phyloP scores from a whole-genome alignment of 179 eudicot genomes.

The Heliamphora pulchella region DNA sequence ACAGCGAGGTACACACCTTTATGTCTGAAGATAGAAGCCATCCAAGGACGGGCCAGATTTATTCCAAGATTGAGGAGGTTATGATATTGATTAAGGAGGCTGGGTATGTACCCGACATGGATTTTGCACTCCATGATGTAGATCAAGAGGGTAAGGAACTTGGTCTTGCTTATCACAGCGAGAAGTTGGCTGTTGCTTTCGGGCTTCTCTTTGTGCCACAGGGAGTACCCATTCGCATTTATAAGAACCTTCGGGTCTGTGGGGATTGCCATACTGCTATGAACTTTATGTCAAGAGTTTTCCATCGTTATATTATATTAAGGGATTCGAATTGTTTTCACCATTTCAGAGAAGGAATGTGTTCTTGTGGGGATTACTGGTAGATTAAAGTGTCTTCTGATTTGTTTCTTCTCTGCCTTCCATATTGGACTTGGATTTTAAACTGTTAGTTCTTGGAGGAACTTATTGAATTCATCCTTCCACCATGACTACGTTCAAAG shows the following conservation, averaged over 20 bases:
- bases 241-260: slow-evolving; percentile 67
- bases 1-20: slow-evolving; percentile 52
- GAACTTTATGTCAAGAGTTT: slow-evolving; percentile 56
- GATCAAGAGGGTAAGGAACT: slow-evolving; percentile 57
- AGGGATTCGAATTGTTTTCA: slow-evolving; percentile 81
- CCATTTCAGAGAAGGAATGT: slow-evolving; percentile 54
- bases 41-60: slow-evolving; percentile 33
- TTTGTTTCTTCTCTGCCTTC: neutral
- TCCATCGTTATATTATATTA: slow-evolving; percentile 40
- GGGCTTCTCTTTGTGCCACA: slow-evolving; percentile 50
- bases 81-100: slow-evolving; percentile 45
- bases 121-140: slow-evolving; percentile 59
- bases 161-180: slow-evolving; percentile 69
- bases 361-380: slow-evolving; percentile 80
- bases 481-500: neutral
- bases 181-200: slow-evolving; percentile 82
- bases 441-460: neutral
- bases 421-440: neutral
- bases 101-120: slow-evolving; percentile 63
- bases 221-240: slow-evolving; percentile 53
- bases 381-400: slow-evolving; percentile 13
- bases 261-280: slow-evolving; percentile 85
- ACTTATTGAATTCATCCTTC: neutral
- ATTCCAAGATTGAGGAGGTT: slow-evolving; percentile 51
- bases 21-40: slow-evolving; percentile 62